phyloP scores from a whole-genome alignment of 352 stramenopile genomes.

The Phytopythium delawarense region DNA sequence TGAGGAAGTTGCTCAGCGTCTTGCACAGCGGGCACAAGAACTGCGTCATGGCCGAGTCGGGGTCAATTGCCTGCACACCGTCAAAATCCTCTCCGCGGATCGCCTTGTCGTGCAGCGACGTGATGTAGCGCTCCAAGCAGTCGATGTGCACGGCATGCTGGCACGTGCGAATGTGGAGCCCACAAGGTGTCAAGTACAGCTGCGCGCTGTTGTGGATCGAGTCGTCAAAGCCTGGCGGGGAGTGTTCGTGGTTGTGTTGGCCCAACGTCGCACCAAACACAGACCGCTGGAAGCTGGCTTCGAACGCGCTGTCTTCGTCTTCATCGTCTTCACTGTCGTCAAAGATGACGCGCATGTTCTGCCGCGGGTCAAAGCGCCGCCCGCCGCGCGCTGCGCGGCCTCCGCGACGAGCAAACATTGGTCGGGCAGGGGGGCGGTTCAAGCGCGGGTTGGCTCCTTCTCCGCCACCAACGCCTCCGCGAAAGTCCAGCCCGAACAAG shows the following conservation, averaged over 20 bases:
- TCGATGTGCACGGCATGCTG: conserved; percentile 85
- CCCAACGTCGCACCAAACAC: conserved; percentile 14
- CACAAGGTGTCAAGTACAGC: conserved; percentile 71
- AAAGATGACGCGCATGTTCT: conserved; percentile 27
- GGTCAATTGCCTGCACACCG: conserved; percentile 84
- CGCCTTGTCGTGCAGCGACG: conserved; percentile 81
- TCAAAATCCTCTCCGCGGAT: conserved; percentile 88
- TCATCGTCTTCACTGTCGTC: conserved; percentile 45
- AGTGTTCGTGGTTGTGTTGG: conserved; percentile 20
- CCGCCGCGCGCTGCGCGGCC: conserved; percentile 5
- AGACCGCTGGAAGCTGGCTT: conserved; percentile 10
- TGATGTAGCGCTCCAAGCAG: conserved; percentile 86
- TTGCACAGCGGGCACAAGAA: conserved; percentile 93
- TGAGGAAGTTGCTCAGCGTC: conserved; percentile 89
- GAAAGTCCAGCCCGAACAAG: conserved; percentile 19
- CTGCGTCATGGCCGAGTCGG: conserved; percentile 86
- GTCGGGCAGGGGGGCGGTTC: conserved; percentile 1
- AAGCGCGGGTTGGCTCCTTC: not conserved
- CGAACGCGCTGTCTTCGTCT: conserved; percentile 37
- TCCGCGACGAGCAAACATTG: conserved; percentile 22
- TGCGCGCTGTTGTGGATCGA: conserved; percentile 49
- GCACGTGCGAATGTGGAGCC: conserved; percentile 81
- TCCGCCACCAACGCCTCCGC: not conserved
- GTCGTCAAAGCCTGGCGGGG: conserved; percentile 39
- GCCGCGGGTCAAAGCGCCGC: conserved; percentile 13